phyloP scores from a whole-genome alignment of 257 asterid genomes.

The Penstemon barbatus region DNA sequence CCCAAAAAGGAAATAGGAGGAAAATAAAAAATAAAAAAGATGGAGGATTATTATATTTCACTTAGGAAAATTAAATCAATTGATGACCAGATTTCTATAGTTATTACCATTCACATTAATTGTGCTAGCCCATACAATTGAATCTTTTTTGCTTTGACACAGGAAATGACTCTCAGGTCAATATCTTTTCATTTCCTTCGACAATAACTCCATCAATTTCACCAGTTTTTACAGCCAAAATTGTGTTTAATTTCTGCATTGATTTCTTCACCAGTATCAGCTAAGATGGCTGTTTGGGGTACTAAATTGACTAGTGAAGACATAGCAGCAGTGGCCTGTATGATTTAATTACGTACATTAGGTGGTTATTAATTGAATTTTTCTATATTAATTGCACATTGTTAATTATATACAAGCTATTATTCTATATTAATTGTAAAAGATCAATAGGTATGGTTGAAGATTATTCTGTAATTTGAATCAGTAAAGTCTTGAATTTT shows the following conservation, averaged over 20 bases:
- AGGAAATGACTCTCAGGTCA: constrained; percentile 91
- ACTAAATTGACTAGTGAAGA: constrained; percentile 69
- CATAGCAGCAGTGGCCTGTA: constrained; percentile 61
- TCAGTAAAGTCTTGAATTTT: too few species aligned
- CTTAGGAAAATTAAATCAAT: too few species aligned
- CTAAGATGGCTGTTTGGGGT: constrained; percentile 74
- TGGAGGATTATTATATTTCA: too few species aligned
- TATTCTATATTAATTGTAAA: too few species aligned
- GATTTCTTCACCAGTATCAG: constrained; percentile 70
- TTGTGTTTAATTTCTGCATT: constrained; percentile 60
- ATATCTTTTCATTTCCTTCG: constrained; percentile 67
- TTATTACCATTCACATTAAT: constrained; percentile 70
- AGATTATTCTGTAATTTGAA: too few species aligned
- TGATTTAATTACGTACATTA: too few species aligned
- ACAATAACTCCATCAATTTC: constrained; percentile 78
- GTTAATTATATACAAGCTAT: too few species aligned
- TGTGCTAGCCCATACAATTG: constrained; percentile 83
- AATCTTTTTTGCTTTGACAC: constrained; percentile 68
- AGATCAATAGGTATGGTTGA: too few species aligned
- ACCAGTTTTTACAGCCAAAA: constrained; percentile 80
- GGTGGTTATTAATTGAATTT: too few species aligned
- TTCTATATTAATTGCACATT: too few species aligned
- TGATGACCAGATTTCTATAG: not conserved
- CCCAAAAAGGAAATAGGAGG: too few species aligned
- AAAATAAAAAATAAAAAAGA: too few species aligned